phyloP scores from a whole-genome alignment of 2,329 filamentous ascomycete genomes.

The Xylaria digitata region DNA sequence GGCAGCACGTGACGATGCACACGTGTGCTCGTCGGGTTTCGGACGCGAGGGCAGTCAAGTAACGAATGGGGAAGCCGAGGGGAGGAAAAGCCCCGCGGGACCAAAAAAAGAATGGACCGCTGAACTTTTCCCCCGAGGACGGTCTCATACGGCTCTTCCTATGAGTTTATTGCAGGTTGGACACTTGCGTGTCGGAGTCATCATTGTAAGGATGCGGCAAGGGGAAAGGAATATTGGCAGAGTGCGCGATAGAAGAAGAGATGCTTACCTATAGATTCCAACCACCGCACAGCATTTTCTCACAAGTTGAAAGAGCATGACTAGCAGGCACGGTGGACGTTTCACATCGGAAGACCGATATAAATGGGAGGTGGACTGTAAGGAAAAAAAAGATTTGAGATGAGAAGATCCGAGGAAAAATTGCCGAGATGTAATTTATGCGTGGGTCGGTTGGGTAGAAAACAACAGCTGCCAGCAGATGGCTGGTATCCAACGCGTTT shows the following conservation, averaged over 20 bases:
- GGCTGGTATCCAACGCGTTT: neutral
- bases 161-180: slow-evolving; percentile 48
- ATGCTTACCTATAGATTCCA: slow-evolving; percentile 18
- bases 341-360: neutral
- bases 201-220: slow-evolving; percentile 43
- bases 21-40: slow-evolving; percentile 44
- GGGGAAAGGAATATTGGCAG: neutral
- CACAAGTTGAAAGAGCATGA: neutral
- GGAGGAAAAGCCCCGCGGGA: slow-evolving; percentile 4
- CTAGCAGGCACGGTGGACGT: neutral
- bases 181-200: slow-evolving; percentile 52
- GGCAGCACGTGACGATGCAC: slow-evolving; percentile 54
- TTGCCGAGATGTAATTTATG: slow-evolving; percentile 25
- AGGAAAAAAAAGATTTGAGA: neutral
- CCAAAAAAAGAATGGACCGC: neutral
- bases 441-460: neutral
- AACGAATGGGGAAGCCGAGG: slow-evolving; percentile 42
- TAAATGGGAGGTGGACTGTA: neutral
- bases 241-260: neutral
- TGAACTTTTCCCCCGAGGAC: slow-evolving; percentile 38
- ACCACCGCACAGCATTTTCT: neutral
- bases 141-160: slow-evolving; percentile 54
- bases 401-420: slow-evolving; percentile 6
- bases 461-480: slow-evolving; percentile 27
- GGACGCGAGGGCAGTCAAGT: slow-evolving; percentile 31